These are phyloP conservation scores for Beauveria sp. DNA, from an alignment of 2,329 filamentous ascomycete species.

Conservation along the genomic window DNA sequence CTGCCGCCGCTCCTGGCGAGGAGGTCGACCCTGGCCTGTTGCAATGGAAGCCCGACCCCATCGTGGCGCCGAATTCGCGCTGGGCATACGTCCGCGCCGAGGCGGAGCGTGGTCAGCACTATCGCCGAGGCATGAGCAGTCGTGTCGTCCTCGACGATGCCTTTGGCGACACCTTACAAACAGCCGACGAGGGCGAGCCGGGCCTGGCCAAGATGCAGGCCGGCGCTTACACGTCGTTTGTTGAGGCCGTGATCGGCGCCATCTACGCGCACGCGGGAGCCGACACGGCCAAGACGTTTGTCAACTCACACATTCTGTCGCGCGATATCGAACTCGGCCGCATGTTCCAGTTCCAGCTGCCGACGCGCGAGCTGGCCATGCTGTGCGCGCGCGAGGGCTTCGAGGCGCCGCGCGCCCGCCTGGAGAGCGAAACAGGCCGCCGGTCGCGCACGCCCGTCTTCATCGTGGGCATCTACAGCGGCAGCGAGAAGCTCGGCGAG, in stretches of 20 bases:
- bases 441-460: constrained; percentile 79
- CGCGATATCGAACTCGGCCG: constrained; percentile 66
- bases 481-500: constrained; percentile 84
- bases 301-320: constrained; percentile 74
- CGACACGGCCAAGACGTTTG: constrained; percentile 71
- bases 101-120: constrained; percentile 34
- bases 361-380: constrained; percentile 73
- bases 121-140: constrained; percentile 63
- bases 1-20: constrained; percentile 74
- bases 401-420: constrained; percentile 73
- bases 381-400: constrained; percentile 87
- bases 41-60: constrained; percentile 58
- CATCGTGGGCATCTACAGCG: constrained; percentile 89
- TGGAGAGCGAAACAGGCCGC: constrained; percentile 87
- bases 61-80: constrained; percentile 36
- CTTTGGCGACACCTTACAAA: constrained; percentile 58
- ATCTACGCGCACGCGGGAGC: constrained; percentile 80
- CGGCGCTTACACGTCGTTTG: constrained; percentile 64
- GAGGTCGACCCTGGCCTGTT: constrained; percentile 89
- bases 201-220: constrained; percentile 64
- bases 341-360: constrained; percentile 78
- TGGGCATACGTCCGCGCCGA: constrained; percentile 48
- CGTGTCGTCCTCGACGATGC: constrained; percentile 75
- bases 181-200: constrained; percentile 23
- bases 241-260: constrained; percentile 75